These are phyloP conservation scores for Phytophthora ohioensis DNA, from an alignment of 352 stramenopile genomes.

Conservation along the genomic window DNA sequence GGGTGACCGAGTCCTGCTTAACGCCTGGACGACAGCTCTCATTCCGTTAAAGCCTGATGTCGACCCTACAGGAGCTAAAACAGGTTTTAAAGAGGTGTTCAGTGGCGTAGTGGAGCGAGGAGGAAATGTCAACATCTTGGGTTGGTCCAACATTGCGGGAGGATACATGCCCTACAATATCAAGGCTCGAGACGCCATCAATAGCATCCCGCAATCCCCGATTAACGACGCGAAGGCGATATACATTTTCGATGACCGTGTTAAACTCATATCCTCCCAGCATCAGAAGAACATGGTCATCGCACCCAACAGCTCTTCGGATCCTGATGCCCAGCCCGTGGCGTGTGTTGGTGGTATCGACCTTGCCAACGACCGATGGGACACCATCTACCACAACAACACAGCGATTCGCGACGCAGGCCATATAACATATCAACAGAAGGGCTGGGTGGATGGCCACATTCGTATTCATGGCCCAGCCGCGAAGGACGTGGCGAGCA, in stretches of 20 bases:
- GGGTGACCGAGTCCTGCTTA: constrained; percentile 44
- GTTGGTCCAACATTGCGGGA: constrained; percentile 58
- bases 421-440: constrained; percentile 44
- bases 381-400: constrained; percentile 57
- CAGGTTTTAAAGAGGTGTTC: constrained; percentile 45
- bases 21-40: constrained; percentile 59
- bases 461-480: constrained; percentile 52
- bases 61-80: constrained; percentile 21
- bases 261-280: constrained; percentile 46
- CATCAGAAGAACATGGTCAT: constrained; percentile 61
- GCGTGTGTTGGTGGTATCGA: constrained; percentile 64
- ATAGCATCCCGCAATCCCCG: constrained; percentile 26
- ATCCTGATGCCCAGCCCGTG: constrained; percentile 23
- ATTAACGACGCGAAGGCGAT: constrained; percentile 24
- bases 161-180: constrained; percentile 37
- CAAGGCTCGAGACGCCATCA: constrained; percentile 49
- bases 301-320: not conserved
- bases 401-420: constrained; percentile 38
- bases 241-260: constrained; percentile 62
- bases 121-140: constrained; percentile 54
- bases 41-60: constrained; percentile 46
- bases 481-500: constrained; percentile 51
- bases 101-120: constrained; percentile 38
- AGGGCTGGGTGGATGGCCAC: constrained; percentile 69
- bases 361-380: constrained; percentile 59